Conservation (phyloP, 2,329 filamentous ascomycete species). For the Colletotrichum salicis region DNA sequence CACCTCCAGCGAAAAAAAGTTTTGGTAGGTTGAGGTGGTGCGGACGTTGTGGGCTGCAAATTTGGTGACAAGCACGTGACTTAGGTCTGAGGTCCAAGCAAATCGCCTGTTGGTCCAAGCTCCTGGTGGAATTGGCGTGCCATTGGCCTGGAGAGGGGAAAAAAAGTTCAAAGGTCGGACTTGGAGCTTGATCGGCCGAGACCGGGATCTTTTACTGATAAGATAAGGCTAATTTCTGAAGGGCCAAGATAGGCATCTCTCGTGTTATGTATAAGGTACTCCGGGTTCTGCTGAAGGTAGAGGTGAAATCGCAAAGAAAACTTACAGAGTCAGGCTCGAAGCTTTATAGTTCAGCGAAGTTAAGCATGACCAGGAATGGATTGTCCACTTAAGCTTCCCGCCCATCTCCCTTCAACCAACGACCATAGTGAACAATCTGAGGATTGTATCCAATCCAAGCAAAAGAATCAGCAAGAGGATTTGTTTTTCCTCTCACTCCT, state of each 20-base stretch:
- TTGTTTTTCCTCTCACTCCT: no score
- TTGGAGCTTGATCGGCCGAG: background rate
- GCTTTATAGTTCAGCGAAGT: no score
- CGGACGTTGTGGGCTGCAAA: background rate
- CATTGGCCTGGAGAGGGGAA: background rate
- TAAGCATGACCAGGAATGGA: no score
- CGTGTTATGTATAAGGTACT: no score
- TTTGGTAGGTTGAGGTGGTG: background rate
- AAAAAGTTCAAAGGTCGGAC: background rate
- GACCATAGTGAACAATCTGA: no score
- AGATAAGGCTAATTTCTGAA: conserved; percentile 3
- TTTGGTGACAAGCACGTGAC: conserved; percentile 8
- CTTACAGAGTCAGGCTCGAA: no score
- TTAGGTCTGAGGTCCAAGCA: background rate
- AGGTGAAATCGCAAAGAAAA: background rate
- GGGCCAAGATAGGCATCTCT: no score
- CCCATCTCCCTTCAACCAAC: no score
- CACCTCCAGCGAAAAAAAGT: background rate
- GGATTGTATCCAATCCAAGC: no score
- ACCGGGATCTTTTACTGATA: background rate
- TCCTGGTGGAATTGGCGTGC: background rate
- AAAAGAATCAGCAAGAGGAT: no score
- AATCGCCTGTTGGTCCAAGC: background rate
- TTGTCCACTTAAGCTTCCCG: no score
- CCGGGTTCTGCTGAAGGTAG: no score